Evolutionary conservation across 306 rosid species (phyloP).

Genomic region (Glycyrrhiza uralensis): DNA sequence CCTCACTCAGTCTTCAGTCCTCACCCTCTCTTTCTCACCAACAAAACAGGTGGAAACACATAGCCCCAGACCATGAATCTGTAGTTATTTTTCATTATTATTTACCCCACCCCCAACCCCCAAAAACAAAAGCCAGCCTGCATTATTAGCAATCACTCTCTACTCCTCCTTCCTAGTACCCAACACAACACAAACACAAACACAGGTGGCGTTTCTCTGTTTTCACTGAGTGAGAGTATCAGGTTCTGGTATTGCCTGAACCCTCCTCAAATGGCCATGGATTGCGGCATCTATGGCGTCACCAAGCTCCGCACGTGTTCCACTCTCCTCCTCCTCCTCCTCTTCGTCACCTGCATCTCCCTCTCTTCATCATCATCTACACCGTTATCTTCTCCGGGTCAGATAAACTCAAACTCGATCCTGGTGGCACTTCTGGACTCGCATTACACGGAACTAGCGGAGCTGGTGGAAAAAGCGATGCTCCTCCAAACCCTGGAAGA

Average conservation of each 20-base stretch:
- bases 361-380: not conserved
- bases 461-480: conserved; percentile 67
- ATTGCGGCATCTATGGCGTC: conserved; percentile 38
- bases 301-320: not conserved
- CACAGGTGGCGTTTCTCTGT: not conserved
- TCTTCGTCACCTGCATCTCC: not conserved
- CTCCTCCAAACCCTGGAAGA: conserved; percentile 60
- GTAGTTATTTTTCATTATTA: not conserved
- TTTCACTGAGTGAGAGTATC: too few relatives aligned
- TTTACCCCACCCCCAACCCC: not conserved
- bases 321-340: not conserved
- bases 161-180: not conserved
- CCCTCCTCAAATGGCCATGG: conserved; percentile 51
- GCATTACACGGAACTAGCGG: conserved; percentile 73
- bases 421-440: conserved; percentile 77
- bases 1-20: not conserved
- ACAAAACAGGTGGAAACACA: not conserved
- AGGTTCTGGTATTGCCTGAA: conserved; percentile 18
- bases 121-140: not conserved
- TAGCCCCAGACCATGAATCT: not conserved
- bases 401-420: conserved; percentile 71
- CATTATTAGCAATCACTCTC: not conserved
- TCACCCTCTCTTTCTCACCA: not conserved
- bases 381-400: conserved; percentile 21
- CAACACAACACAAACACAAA: not conserved